Evolutionary conservation across 176 grass and related monocot genomes (phyloP).

Genomic region (Rhynchospora pubera): DNA sequence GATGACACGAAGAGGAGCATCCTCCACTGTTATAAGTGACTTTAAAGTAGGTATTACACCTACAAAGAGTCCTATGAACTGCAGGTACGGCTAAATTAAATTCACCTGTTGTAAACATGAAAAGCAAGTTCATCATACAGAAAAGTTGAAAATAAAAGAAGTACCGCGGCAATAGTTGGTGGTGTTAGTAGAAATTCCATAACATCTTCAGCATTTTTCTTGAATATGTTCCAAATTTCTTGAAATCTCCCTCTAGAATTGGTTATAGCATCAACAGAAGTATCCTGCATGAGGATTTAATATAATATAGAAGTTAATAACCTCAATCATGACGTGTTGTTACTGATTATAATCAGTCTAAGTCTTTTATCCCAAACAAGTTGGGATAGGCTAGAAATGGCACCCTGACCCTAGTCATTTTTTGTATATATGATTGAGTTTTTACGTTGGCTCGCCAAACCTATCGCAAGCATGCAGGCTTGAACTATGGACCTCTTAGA

Average conservation of each 20-base stretch:
- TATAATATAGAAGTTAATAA: background rate
- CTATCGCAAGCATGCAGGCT: no score
- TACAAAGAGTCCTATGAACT: constrained; percentile 39
- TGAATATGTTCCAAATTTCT: constrained; percentile 1
- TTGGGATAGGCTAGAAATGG: no score
- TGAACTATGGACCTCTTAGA: no score
- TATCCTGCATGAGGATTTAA: background rate
- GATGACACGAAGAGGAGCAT: constrained; percentile 30
- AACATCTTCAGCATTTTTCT: constrained; percentile 1
- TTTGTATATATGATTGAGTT: no score
- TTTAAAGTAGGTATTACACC: constrained; percentile 32
- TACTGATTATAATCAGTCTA: no score
- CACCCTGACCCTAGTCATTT: no score
- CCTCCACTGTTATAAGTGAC: constrained; percentile 29
- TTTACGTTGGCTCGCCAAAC: no score
- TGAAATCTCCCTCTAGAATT: background rate
- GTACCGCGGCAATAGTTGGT: constrained; percentile 50
- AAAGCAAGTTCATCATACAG: background rate
- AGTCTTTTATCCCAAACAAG: no score
- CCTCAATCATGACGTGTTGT: background rate
- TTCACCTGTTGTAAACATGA: background rate
- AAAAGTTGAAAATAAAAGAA: background rate
- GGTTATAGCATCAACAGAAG: background rate
- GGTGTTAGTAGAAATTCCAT: constrained; percentile 30
- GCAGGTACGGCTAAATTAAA: background rate